A percentile compares a stretch with the other conserved stretches of the same genome.
phyloP scores from a whole-genome alignment of 176 grass and related monocot species.

The Themeda triandra region DNA sequence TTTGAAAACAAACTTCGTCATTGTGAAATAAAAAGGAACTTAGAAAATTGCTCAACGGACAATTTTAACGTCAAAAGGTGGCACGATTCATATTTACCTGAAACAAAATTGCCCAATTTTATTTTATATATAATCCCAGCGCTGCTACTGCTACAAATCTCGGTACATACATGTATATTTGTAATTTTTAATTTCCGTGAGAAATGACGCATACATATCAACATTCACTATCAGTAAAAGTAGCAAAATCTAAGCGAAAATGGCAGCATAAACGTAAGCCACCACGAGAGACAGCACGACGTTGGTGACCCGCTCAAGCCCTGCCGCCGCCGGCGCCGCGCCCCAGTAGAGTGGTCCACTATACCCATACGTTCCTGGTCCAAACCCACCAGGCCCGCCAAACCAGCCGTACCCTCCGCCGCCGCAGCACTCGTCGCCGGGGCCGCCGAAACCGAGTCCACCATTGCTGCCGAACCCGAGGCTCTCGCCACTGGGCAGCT shows the following conservation, averaged over 20 bases:
- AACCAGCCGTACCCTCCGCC: constrained; percentile 31
- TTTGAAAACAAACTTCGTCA: no score
- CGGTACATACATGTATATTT: no score
- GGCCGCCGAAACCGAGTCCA: background rate
- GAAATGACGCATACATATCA: no score
- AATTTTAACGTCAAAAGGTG: no score
- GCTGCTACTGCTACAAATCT: no score
- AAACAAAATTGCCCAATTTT: no score
- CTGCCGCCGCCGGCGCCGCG: background rate
- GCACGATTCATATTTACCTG: no score
- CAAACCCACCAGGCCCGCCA: constrained; percentile 9
- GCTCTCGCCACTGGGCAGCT: background rate
- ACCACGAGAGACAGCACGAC: background rate
- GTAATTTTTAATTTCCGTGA: no score
- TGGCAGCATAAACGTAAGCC: background rate
- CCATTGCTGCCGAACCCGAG: background rate
- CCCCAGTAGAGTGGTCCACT: constrained; percentile 24
- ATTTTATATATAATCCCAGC: no score
- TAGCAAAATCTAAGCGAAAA: background rate
- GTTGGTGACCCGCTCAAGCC: background rate
- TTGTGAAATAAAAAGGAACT: no score
- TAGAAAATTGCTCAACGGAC: no score
- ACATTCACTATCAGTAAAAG: background rate
- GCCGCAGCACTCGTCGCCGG: constrained; percentile 22
- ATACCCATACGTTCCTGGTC: constrained; percentile 13